These are phyloP conservation scores for Hordeum vulgare DNA, from an alignment of 176 grass and related monocot genomes.

Conservation along the genomic window MorexV3_pseudomolecules_assembly NC_058521.1:596790196-596790695, in stretches of 20 bases:
- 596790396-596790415: too few relatives aligned
- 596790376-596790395: too few relatives aligned
- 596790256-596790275: constrained; percentile 57
- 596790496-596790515: too few relatives aligned
- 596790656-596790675: constrained; percentile 84
- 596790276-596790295: neutral
- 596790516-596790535: neutral
- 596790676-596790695: constrained; percentile 39
- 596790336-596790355: neutral
- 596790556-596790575: constrained; percentile 74
- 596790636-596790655: constrained; percentile 94
- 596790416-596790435: too few relatives aligned
- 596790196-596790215: constrained; percentile 79
- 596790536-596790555: constrained; percentile 52
- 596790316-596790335: too few relatives aligned
- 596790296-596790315: neutral
- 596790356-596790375: too few relatives aligned
- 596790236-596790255: constrained; percentile 64
- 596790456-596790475: too few relatives aligned
- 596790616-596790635: constrained; percentile 79
- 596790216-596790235: constrained; percentile 50
- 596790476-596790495: too few relatives aligned
- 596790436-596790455: too few relatives aligned
- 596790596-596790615: constrained; percentile 66
- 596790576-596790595: constrained; percentile 62